phyloP scores from a whole-genome alignment of 2,329 filamentous ascomycete species.

The Neocatenulostroma microsporum region DNA sequence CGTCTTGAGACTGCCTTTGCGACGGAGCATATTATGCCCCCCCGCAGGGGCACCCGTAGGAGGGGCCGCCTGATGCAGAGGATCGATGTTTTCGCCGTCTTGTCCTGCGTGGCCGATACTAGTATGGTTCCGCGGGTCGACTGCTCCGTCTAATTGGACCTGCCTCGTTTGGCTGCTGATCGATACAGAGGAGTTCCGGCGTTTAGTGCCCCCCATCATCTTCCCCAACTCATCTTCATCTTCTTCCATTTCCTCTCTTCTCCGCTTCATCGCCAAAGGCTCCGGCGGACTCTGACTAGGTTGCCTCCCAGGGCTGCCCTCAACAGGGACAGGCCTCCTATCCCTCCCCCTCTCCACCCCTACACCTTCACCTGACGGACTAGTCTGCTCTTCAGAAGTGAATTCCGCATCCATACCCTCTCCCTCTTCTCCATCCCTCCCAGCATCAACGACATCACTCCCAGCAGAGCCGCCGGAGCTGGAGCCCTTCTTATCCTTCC shows the following conservation, averaged over 20 bases:
- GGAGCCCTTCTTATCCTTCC: constrained; percentile 25
- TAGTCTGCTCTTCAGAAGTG: constrained; percentile 1
- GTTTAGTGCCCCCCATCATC: constrained; percentile 53
- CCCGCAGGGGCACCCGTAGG: too few species aligned
- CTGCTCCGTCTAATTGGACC: constrained; percentile 21
- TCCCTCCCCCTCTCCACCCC: constrained; percentile 8
- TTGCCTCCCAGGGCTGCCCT: constrained; percentile 28
- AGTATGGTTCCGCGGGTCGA: too few species aligned
- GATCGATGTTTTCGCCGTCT: too few species aligned
- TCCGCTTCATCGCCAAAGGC: constrained; percentile 76
- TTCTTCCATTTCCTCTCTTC: constrained; percentile 85
- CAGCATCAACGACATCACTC: constrained; percentile 17
- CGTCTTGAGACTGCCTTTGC: constrained; percentile 38
- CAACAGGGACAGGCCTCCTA: constrained; percentile 18
- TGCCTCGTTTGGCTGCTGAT: constrained; percentile 18
- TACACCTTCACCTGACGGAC: neutral
- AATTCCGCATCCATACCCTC: constrained; percentile 3
- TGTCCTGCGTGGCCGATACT: too few species aligned
- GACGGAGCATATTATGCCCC: constrained; percentile 32
- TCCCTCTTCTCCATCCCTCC: constrained; percentile 3
- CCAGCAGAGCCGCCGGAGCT: constrained; percentile 19
- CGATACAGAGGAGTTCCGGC: constrained; percentile 33
- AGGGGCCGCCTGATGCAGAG: too few species aligned
- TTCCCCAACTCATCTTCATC: constrained; percentile 89
- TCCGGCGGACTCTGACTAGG: constrained; percentile 60